Conservation (phyloP, 179 eudicot genomes). For the Beta lomatogona region DNA sequence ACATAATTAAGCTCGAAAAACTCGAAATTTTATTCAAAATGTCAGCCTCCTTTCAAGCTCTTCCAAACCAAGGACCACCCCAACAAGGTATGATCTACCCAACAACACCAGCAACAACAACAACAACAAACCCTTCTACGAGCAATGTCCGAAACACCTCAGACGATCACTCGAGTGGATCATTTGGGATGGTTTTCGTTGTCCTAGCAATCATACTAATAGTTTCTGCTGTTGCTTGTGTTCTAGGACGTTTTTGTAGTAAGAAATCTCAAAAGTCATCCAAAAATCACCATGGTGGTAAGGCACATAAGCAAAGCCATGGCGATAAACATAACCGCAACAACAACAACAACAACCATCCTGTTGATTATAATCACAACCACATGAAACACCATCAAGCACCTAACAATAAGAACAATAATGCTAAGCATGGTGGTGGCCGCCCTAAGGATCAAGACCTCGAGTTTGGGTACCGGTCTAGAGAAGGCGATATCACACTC, state of each 20-base stretch:
- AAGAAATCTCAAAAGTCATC: constrained; percentile 36
- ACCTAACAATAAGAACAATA: constrained; percentile 4
- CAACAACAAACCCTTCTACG: constrained; percentile 17
- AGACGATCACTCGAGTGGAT: constrained; percentile 51
- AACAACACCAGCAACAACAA: constrained; percentile 37
- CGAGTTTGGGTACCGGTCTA: constrained; percentile 45
- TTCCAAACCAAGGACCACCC: constrained; percentile 38
- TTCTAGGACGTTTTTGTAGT: constrained; percentile 64
- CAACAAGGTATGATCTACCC: constrained; percentile 40
- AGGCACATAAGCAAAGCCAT: constrained; percentile 35
- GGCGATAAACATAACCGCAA: not conserved
- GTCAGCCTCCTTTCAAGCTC: constrained; percentile 39
- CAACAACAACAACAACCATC: constrained; percentile 1
- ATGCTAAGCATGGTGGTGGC: constrained; percentile 8
- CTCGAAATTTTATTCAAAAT: constrained; percentile 9
- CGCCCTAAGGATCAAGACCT: constrained; percentile 38
- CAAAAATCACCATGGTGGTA: constrained; percentile 33
- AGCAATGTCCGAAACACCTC: constrained; percentile 27
- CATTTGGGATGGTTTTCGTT: constrained; percentile 73
- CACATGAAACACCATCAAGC: constrained; percentile 21
- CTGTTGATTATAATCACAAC: not conserved
- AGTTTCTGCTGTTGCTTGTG: constrained; percentile 63
- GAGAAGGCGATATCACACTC: constrained; percentile 56
- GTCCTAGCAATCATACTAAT: constrained; percentile 70
- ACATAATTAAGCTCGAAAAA: not conserved